Conservation (phyloP, 2,329 filamentous ascomycete species). For the Dendrostoma leiphaemia region DNA sequence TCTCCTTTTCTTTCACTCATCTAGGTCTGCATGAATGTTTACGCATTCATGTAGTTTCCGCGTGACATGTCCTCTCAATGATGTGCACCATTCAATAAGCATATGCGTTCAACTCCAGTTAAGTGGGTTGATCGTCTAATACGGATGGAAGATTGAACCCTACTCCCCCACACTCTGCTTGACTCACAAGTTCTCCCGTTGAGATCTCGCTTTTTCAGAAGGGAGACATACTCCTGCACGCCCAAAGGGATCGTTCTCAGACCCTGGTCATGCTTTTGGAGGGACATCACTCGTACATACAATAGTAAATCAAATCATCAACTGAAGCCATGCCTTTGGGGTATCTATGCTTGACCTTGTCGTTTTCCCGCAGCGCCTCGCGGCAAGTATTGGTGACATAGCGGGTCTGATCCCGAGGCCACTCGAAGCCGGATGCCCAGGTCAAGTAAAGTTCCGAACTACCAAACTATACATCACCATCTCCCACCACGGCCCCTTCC, state of each 20-base stretch:
- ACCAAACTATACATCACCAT: conserved; percentile 32
- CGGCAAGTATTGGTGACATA: not conserved
- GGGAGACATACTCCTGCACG: conserved; percentile 36
- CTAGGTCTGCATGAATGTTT: not conserved
- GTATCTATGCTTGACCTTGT: not conserved
- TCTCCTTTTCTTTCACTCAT: not conserved
- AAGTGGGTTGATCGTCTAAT: conserved; percentile 45
- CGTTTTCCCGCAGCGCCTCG: not conserved
- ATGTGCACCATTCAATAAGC: conserved; percentile 36
- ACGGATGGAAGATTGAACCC: conserved; percentile 41
- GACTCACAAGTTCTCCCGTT: conserved; percentile 34
- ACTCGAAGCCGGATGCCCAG: not conserved
- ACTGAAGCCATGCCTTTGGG: not conserved
- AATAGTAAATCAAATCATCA: no score
- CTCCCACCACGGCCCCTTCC: conserved; percentile 37
- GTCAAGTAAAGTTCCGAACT: conserved; percentile 17
- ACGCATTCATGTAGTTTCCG: not conserved
- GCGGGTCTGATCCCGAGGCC: not conserved
- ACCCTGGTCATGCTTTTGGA: no score
- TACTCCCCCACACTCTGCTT: conserved; percentile 46
- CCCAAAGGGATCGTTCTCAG: not conserved
- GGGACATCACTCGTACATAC: no score
- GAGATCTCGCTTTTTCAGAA: conserved; percentile 45
- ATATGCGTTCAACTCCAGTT: conserved; percentile 40
- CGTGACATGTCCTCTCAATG: not conserved